Evolutionary conservation across 352 stramenopile species (phyloP), one percentile per base, ranked within the genome.

Genomic region (Pythium grandisporangium): DNA sequence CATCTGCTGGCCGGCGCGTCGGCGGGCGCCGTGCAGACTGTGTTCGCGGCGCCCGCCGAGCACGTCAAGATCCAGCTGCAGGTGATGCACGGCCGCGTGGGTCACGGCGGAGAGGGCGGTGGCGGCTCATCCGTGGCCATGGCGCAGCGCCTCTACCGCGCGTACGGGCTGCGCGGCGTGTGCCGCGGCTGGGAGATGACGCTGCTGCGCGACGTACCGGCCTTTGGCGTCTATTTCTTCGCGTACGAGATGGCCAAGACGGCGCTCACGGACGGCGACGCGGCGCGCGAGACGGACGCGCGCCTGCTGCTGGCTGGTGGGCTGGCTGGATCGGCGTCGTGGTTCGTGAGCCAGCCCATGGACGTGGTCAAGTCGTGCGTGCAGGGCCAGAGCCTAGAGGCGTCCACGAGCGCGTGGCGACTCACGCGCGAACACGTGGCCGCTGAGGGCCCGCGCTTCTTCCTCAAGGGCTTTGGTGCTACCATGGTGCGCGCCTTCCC

Each of bases 311-410:
- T 87, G n/a, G 58, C 81, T 0, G 78, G 81, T 20, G 81, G 81
- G 14, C 43, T 89, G 5, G 78, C 81, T 0, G 81, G 78, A 12
- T 85, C 82, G 32, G 48, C 84, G 33, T 90, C 78, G 20, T 93
- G 81, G 78, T 58, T 79, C 20, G 53, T 87, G 35, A 83, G 69
- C 25, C 76, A 90, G 51, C 85, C 84, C 2, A 62, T 93, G 43
- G 85, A 96, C 52, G 85, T 96, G 20, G 67, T 95, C 54, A 95
- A 96, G 66, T 94, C 80, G 21, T 79, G 82, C 30, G 80, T 93
- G 24, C 85, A 96, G 65, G 82, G 74, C 41, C 77, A 88, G 42
- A 48, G 55, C 13, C 61, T 82, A 6, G 55, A 51, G 6, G 46
- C 51, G 21, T 64, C 72, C 45, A 53, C 66, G 51, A 63, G 55